These are phyloP conservation scores for Tylopilus vinaceipallidus DNA, from an alignment of 768 basidiomycete genomes.

Conservation along the genomic window DNA sequence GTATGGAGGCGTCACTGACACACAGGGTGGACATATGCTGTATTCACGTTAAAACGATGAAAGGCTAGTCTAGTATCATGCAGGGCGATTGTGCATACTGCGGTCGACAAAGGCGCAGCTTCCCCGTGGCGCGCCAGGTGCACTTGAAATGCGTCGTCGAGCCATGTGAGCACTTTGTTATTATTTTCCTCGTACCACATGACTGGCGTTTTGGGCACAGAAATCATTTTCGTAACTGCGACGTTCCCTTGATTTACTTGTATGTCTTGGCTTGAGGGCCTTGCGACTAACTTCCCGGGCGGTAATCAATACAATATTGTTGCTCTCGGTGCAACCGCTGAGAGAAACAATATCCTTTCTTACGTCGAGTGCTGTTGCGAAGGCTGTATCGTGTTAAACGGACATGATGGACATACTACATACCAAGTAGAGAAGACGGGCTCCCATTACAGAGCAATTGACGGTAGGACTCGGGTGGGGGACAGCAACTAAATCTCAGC, in stretches of 20 bases:
- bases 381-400: slow-evolving; percentile 90
- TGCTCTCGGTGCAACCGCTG: slow-evolving; percentile 74
- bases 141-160: slow-evolving; percentile 73
- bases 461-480: no score
- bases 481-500: no score
- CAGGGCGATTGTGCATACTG: slow-evolving; percentile 86
- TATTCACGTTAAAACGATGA: no score
- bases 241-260: not conserved
- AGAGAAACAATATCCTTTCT: slow-evolving; percentile 71
- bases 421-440: no score
- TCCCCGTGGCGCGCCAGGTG: slow-evolving; percentile 75
- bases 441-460: no score
- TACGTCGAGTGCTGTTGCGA: slow-evolving; percentile 97
- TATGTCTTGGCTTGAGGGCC: slow-evolving; percentile 72
- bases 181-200: slow-evolving; percentile 9
- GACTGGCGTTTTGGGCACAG: slow-evolving; percentile 36
- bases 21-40: no score
- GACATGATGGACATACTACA: no score
- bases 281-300: slow-evolving; percentile 82
- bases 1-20: no score
- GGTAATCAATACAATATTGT: slow-evolving; percentile 86
- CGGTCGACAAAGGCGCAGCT: slow-evolving; percentile 91
- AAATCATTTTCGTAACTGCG: slow-evolving; percentile 71
- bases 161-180: slow-evolving; percentile 96
- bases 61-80: no score